Base-by-base conservation (phyloP, 1,284 basidiomycete species). In the Psilocybe mexicana region DNA sequence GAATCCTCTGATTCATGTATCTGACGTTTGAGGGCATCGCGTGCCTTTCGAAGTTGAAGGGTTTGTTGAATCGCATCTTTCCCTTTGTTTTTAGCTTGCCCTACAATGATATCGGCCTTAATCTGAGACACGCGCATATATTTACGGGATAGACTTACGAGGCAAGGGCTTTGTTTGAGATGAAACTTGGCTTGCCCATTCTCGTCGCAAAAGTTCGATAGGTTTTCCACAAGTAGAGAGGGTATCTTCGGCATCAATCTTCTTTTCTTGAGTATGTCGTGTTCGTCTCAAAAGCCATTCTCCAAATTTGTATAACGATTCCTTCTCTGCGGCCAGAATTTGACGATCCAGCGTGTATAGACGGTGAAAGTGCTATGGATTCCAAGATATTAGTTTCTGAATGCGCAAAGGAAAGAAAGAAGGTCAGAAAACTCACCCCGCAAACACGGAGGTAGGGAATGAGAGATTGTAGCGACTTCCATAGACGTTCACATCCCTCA, bases 401-500 rank as follows among this genome's bases (percentile, higher is more conserved):
- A n/a, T n/a, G n/a, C n/a, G n/a, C 6, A 40, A 12, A 3, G 10
- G 38, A 40, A 40, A 40, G 3, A n/a, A 12, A 3, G 4, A 40
- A 3, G 30, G n/a, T n/a, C n/a, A n/a, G n/a, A n/a, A n/a, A n/a
- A 40, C 38, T 40, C 14, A 40, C 38, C 60, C 69, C 71, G 50
- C 61, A 70, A 2, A 73, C 69, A 25, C 63, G 59, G 1, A 71
- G 42, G 25, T 59, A 61, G 3, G 68, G 55, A 44, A 69, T 70
- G 0, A 70, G 51, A 11, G 55, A 30, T 38, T 64, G 65, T 11
- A 71, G 62, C 1, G 64, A 62, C 48, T 64, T 66, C 74, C 72
- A 76, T 43, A 75, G 64, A 2, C 64, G 43, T 49, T 76, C 71
- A 55, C 70, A 70, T 6, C 54, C 54, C 50, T 56, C 54, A 36